Evolutionary conservation across 768 basidiomycete species (phyloP).

Genomic region (Punctularia strigosozonata): DNA sequence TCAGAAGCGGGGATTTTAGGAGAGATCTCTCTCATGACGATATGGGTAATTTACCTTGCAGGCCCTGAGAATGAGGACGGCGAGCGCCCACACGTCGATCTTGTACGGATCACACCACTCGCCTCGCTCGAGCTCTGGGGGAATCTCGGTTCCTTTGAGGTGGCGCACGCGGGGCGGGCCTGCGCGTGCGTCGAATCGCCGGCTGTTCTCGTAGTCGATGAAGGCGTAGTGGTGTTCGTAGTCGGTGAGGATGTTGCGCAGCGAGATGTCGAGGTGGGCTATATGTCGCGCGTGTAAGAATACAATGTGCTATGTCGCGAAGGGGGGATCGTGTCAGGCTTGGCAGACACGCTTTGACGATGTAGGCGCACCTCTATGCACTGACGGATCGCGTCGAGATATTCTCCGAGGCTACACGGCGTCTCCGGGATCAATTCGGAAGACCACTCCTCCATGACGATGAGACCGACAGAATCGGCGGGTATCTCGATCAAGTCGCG

Average conservation of each 20-base stretch:
- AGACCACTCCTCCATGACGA: constrained; percentile 78
- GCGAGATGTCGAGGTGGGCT: constrained; percentile 63
- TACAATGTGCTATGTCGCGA: constrained; percentile 37
- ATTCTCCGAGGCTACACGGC: constrained; percentile 39
- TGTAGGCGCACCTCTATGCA: constrained; percentile 46
- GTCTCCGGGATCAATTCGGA: constrained; percentile 40
- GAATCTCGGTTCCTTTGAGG: constrained; percentile 51
- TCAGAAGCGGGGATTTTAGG: too few relatives aligned
- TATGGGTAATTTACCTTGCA: too few relatives aligned
- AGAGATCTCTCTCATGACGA: too few relatives aligned
- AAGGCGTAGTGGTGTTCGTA: constrained; percentile 53
- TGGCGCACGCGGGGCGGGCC: constrained; percentile 28
- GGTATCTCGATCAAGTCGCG: constrained; percentile 47
- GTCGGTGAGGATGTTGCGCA: constrained; percentile 59
- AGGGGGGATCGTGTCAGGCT: background rate
- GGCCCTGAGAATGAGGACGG: constrained; percentile 47
- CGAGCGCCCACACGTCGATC: constrained; percentile 66
- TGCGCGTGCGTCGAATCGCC: constrained; percentile 30
- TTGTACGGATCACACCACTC: constrained; percentile 49
- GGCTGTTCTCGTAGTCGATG: constrained; percentile 66
- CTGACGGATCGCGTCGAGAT: constrained; percentile 48
- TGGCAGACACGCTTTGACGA: background rate
- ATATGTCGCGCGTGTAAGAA: constrained; percentile 62
- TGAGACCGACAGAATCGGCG: constrained; percentile 44
- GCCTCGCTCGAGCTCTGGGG: constrained; percentile 54